Base-by-base conservation (phyloP, 73 alveolate genomes). In the Blepharisma japonicum region DNA sequence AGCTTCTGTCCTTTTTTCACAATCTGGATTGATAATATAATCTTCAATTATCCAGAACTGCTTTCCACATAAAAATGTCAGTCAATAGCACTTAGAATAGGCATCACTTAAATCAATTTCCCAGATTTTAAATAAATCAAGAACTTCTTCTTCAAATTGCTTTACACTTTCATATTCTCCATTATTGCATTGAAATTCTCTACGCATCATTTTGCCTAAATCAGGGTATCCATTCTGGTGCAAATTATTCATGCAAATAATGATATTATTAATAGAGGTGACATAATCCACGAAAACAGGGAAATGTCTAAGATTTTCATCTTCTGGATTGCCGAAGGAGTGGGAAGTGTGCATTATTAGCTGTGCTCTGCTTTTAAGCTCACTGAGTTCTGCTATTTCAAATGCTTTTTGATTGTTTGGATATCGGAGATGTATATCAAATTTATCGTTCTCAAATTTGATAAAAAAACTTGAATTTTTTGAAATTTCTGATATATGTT, bases 11-110 rank as follows among this genome's bases (percentile, higher is more conserved):
- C 0, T 9, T 25, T 61, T n/a, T 14, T 51, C 66, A 61, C 74
- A 61, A 20, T n/a, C 2, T 20, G 14, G 18, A 9, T 25, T 48
- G 2, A 8, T 25, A 61, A 61, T 14, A 39, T 61, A 61, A 20
- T 61, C 23, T 61, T 61, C 74, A 20, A 61, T 8, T 20, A 5
- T 14, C 74, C 74, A 61, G 5, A 61, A 61, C 74, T 61, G 74
- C 2, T 61, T 61, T 20, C 74, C 74, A 61, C 46, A 25, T 18
- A 14, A 61, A 61, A 8, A 9, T 18, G 74, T 20, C 11, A 61
- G 47, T 61, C 14, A 20, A 20, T n/a, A 25, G 11, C 18, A 61
- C 2, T 25, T 61, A 14, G n/a, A 14, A 61, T 61, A 61, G 14
- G 74, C 74, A 4, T 14, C 11, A 3, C 23, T 61, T 8, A 61